Evolutionary conservation across 441 rosid genomes (phyloP), one percentile per base, ranked within the genome.

Genomic region (Populus hybrid): DNA sequence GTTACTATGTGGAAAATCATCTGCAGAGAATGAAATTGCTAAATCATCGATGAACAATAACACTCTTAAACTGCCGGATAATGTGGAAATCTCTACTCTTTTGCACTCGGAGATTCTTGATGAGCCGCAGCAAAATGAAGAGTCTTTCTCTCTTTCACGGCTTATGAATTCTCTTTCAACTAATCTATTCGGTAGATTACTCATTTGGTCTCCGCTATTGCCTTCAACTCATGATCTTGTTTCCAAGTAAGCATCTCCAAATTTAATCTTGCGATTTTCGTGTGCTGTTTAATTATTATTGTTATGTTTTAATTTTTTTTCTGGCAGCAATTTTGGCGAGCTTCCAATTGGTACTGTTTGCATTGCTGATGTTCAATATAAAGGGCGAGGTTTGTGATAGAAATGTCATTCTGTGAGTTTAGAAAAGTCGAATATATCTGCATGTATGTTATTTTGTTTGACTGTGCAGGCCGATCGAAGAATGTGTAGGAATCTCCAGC

Each of bases 401-500:
- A 5, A 59, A 8, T n/a, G 46, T 4, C 6, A 2, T 9, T n/a
- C 28, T 19, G 32, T 23, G n/a, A 21, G 53, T 69, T 19, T 4
- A 73, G 7, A 14, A 19, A 8, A 26, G 46, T 14, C 7, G 12
- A 46, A 14, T 46, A 3, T 12, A 3, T 46, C 36, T 34, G 36
- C 1, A 7, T 64, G 12, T 28, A 23, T 64, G 30, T 14, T 75
- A 34, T 75, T 59, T 74, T 50, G 11, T 21, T 69, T 74, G 72
- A 70, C 71, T 67, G 57, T 77, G 82, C 81, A 95, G 97, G 99
- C 6, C 87, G 98, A 83, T 89, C 91, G 4, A 90, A 87, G 84
- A 95, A 95, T 84, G 88, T 80, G 0, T 94, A 98, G 98, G 94
- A 90, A 75, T 92, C 99, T 78, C 97, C 97, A 23, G 77, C 71